Conservation (phyloP, 2,329 filamentous ascomycete species). For the Aspergillus pseudoterreus region DNA sequence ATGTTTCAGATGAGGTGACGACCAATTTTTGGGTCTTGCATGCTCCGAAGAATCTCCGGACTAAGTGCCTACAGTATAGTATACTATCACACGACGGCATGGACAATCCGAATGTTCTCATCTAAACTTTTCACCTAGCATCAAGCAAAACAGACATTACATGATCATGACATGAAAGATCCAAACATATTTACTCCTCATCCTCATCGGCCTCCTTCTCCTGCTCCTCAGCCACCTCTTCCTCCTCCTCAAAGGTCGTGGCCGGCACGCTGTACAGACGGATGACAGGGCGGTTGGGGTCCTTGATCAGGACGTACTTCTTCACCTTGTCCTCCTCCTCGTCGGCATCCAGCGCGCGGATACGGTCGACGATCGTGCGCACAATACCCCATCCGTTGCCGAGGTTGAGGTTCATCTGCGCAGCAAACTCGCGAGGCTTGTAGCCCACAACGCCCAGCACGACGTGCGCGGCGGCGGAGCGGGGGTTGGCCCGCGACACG, state of each 20-base stretch:
- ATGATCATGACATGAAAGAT: slow-evolving; percentile 13
- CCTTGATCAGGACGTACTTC: slow-evolving; percentile 63
- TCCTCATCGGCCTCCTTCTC: slow-evolving; percentile 56
- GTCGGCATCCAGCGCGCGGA: slow-evolving; percentile 38
- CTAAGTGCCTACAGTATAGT: no score
- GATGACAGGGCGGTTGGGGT: slow-evolving; percentile 95
- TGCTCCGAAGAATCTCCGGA: no score
- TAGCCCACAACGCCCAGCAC: slow-evolving; percentile 93
- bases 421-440: slow-evolving; percentile 95
- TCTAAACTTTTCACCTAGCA: slow-evolving; percentile 4
- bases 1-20: no score
- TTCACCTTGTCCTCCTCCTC: slow-evolving; percentile 41
- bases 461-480: slow-evolving; percentile 88
- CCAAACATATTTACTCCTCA: slow-evolving; percentile 29
- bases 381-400: slow-evolving; percentile 99
- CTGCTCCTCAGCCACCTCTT: slow-evolving; percentile 59
- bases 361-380: slow-evolving; percentile 91
- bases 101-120: neutral
- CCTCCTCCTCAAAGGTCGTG: slow-evolving; percentile 84
- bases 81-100: no score
- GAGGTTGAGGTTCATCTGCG: slow-evolving; percentile 96
- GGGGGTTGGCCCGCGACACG: slow-evolving; percentile 89
- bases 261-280: slow-evolving; percentile 87
- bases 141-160: slow-evolving; percentile 12
- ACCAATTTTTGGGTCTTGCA: no score